Conservation (phyloP, 2,329 filamentous ascomycete species). For the Fusarium nurragi region DNA sequence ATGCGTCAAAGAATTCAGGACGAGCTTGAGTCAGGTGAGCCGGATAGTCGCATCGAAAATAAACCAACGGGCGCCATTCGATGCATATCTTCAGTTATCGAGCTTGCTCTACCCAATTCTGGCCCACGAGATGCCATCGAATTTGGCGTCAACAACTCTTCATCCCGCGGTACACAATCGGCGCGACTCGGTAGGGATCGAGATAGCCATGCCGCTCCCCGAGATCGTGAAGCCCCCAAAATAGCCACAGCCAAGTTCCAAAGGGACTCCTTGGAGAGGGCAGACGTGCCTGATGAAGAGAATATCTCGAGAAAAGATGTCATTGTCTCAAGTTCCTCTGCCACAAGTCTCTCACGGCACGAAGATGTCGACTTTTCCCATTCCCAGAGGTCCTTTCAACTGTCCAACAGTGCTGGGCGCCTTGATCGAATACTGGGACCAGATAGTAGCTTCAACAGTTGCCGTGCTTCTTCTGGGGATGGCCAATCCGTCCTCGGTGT, state of each 20-base stretch:
- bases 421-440: constrained; percentile 38
- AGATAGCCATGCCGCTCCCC: neutral
- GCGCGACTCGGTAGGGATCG: constrained; percentile 4
- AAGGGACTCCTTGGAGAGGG: neutral
- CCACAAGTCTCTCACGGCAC: neutral
- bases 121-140: constrained; percentile 62
- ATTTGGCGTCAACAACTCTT: constrained; percentile 47
- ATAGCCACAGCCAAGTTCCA: neutral
- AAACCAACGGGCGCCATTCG: constrained; percentile 42
- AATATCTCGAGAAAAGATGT: neutral
- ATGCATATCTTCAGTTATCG: constrained; percentile 42
- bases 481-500: constrained; percentile 49
- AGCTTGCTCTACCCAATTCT: constrained; percentile 46
- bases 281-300: neutral
- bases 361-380: constrained; percentile 11
- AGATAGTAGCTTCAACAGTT: constrained; percentile 45
- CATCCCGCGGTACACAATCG: neutral
- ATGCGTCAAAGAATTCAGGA: constrained; percentile 67
- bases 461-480: constrained; percentile 46
- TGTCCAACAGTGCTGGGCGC: constrained; percentile 30
- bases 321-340: neutral
- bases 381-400: constrained; percentile 29
- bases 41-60: constrained; percentile 48
- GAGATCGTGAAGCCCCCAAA: neutral
- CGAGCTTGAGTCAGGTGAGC: constrained; percentile 61